Evolutionary conservation across 148 eudicot genomes (phyloP).

Genomic region (Selenicereus undatus): DNA sequence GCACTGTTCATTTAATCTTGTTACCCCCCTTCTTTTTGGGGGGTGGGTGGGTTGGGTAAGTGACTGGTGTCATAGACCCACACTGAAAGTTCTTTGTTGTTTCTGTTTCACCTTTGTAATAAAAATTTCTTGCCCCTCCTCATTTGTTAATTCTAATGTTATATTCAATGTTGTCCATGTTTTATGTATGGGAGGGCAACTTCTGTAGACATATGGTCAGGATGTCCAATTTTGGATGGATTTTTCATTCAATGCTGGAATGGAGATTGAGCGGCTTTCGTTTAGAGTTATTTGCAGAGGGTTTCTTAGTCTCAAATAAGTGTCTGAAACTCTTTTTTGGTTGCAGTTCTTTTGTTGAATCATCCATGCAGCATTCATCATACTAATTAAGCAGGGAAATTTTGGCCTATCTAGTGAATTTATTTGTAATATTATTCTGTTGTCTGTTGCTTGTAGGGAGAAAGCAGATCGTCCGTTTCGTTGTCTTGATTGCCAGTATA

Average conservation of each 20-base stretch:
- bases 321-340: not conserved
- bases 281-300: not conserved
- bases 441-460: slow-evolving; percentile 53
- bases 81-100: not conserved
- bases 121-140: too few relatives aligned
- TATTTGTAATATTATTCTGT: not conserved
- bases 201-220: slow-evolving; percentile 1
- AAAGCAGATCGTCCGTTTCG: slow-evolving; percentile 82
- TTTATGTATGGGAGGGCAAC: not conserved
- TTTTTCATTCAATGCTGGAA: not conserved
- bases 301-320: not conserved
- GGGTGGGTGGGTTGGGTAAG: not conserved
- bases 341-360: not conserved
- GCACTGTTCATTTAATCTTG: not conserved
- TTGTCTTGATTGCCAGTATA: slow-evolving; percentile 77
- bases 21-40: not conserved
- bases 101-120: not conserved
- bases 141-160: too few relatives aligned
- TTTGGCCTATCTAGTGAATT: not conserved
- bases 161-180: too few relatives aligned
- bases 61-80: too few relatives aligned
- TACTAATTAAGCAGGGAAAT: not conserved
- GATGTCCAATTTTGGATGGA: not conserved
- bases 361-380: not conserved
- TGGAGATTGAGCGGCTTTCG: not conserved